phyloP scores from a whole-genome alignment of 257 asterid genomes.

The Fraxinus anomala region DNA sequence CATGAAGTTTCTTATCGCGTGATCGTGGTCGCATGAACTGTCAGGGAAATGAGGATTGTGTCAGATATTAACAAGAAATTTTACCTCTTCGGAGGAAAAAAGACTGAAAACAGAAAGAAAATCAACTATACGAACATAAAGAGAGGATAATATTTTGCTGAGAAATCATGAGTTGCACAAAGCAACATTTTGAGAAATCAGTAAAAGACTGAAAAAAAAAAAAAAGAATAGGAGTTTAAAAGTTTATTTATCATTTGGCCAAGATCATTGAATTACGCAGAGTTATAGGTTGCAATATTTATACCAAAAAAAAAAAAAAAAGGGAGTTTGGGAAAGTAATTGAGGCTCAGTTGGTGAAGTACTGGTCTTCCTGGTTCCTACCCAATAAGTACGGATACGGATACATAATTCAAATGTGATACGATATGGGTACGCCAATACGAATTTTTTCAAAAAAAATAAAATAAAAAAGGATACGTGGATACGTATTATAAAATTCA shows the following conservation, averaged over 20 bases:
- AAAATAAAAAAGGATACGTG: no score
- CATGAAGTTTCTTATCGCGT: slow-evolving; percentile 79
- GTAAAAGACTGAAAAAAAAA: neutral
- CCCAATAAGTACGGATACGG: no score
- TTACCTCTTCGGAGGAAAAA: neutral
- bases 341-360: neutral
- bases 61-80: neutral
- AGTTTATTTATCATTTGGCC: slow-evolving; percentile 1
- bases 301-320: no score
- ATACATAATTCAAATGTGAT: no score
- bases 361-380: no score
- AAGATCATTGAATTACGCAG: neutral
- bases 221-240: neutral
- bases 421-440: no score
- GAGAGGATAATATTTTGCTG: neutral
- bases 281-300: neutral
- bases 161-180: slow-evolving; percentile 20
- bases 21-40: slow-evolving; percentile 95
- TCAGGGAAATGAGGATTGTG: slow-evolving; percentile 26
- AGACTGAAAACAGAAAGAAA: neutral
- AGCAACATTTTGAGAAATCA: slow-evolving; percentile 11
- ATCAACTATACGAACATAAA: neutral
- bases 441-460: no score
- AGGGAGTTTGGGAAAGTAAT: neutral
- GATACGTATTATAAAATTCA: no score